Evolutionary conservation across 106 monocot genomes (phyloP).

Genomic region (Acorus calamus): DNA sequence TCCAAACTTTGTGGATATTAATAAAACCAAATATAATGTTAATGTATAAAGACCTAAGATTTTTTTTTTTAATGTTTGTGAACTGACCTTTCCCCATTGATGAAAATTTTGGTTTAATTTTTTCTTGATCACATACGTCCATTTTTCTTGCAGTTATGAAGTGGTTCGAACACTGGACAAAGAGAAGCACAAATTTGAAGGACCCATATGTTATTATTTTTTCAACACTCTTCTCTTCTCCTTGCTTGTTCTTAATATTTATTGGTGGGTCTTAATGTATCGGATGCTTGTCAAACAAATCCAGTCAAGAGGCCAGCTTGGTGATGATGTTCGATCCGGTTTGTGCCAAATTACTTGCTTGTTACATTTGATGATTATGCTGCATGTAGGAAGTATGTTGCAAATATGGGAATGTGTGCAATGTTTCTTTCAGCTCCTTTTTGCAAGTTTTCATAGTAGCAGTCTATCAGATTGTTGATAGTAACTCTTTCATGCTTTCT

Average conservation of each 20-base stretch:
- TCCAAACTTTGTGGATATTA: not conserved
- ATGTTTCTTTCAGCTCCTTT: not conserved
- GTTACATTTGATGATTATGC: not conserved
- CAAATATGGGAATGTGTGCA: not conserved
- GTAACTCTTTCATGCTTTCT: too few species aligned
- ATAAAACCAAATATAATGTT: not conserved
- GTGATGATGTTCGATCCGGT: conserved; percentile 92
- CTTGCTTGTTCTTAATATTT: conserved; percentile 79
- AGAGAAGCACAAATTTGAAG: conserved; percentile 55
- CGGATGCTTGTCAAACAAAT: conserved; percentile 86
- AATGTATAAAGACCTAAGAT: not conserved
- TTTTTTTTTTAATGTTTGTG: not conserved
- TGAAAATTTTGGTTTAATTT: not conserved
- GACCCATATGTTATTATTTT: conserved; percentile 62
- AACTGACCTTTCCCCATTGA: not conserved
- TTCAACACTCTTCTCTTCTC: conserved; percentile 80
- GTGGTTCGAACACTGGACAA: conserved; percentile 44
- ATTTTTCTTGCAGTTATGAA: conserved; percentile 43
- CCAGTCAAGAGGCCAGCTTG: conserved; percentile 57
- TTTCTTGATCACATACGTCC: conserved; percentile 3
- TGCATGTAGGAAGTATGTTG: not conserved
- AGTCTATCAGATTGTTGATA: too few species aligned
- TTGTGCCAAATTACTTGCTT: conserved; percentile 1
- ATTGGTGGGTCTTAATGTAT: conserved; percentile 92
- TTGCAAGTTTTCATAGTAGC: not conserved